Conservation (phyloP, 495 filamentous ascomycete genomes). For the Apodospora peruviana region DNA sequence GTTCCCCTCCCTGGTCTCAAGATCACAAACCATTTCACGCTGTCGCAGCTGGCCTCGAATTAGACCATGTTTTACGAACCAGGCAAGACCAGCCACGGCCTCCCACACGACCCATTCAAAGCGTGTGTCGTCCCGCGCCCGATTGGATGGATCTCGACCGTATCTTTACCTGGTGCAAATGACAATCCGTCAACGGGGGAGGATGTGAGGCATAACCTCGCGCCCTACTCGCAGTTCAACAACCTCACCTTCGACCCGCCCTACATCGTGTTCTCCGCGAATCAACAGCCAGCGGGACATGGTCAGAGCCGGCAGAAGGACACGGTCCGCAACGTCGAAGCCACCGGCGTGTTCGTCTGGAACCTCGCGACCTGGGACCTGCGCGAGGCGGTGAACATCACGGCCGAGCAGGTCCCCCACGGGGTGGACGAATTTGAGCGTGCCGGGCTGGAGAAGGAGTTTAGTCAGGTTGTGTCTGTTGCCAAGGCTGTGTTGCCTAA, state of each 20-base stretch:
- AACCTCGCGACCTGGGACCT: slow-evolving; percentile 52
- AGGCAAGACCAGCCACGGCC: slow-evolving; percentile 5
- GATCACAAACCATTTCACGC: no score
- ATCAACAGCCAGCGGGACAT: slow-evolving; percentile 34
- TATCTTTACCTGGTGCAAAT: not conserved
- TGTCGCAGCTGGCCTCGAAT: no score
- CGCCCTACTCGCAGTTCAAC: slow-evolving; percentile 54
- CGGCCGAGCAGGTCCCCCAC: slow-evolving; percentile 34
- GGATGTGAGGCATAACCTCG: slow-evolving; percentile 39
- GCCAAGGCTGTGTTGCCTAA: no score
- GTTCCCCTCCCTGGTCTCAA: no score
- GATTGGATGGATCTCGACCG: slow-evolving; percentile 19
- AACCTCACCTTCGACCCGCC: slow-evolving; percentile 58
- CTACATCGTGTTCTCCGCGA: slow-evolving; percentile 51
- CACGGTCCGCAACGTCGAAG: slow-evolving; percentile 47
- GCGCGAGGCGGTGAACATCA: slow-evolving; percentile 46
- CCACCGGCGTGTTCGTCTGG: slow-evolving; percentile 51
- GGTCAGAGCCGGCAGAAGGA: slow-evolving; percentile 37
- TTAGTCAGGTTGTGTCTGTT: slow-evolving; percentile 4
- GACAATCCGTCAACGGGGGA: slow-evolving; percentile 7
- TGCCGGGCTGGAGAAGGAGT: slow-evolving; percentile 42
- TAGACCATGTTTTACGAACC: slow-evolving; percentile 18
- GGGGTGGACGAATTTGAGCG: slow-evolving; percentile 50
- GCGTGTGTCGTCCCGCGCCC: slow-evolving; percentile 16
- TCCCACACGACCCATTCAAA: slow-evolving; percentile 17